Evolutionary conservation across 140 eudicot genomes (phyloP).

Genomic region (Bidens hawaiensis): DNA sequence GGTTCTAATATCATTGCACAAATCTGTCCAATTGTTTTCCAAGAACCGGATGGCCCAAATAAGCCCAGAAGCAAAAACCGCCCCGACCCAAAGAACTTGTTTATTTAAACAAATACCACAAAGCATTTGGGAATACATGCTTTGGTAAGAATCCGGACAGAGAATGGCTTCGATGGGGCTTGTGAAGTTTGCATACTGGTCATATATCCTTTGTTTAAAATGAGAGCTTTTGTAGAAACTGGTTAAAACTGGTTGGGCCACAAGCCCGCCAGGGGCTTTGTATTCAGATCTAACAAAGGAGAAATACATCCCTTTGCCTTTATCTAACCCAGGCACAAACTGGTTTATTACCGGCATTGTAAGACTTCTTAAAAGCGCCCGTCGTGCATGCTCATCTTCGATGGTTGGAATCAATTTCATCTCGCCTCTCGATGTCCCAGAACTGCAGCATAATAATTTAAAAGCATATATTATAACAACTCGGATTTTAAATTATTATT

Average conservation of each 20-base stretch:
- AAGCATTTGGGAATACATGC: too few relatives aligned
- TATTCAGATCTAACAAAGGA: constrained; percentile 79
- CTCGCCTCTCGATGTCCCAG: constrained; percentile 94
- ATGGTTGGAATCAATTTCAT: constrained; percentile 90
- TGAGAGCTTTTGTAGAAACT: too few relatives aligned
- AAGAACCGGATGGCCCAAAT: constrained; percentile 87
- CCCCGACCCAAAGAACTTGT: constrained; percentile 90
- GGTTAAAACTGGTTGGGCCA: constrained; percentile 89
- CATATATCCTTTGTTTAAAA: constrained; percentile 63
- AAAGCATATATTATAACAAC: too few relatives aligned
- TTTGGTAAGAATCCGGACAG: constrained; percentile 89
- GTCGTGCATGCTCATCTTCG: constrained; percentile 70
- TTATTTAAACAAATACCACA: constrained; percentile 63
- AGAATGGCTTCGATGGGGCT: constrained; percentile 86
- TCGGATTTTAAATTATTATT: too few relatives aligned
- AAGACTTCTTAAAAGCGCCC: constrained; percentile 62
- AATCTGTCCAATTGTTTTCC: constrained; percentile 61
- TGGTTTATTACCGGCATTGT: constrained; percentile 92
- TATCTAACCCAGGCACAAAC: too few relatives aligned
- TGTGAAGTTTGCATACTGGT: constrained; percentile 90
- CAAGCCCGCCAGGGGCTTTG: constrained; percentile 72
- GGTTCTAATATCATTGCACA: constrained; percentile 60
- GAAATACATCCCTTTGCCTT: constrained; percentile 91
- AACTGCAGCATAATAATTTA: too few relatives aligned
- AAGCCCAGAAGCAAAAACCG: constrained; percentile 91